Percentiles rank a stretch among this genome's conserved stretches.
Conservation (phyloP, 257 asterid species). For the Parsonsia alboflavescens region DNA sequence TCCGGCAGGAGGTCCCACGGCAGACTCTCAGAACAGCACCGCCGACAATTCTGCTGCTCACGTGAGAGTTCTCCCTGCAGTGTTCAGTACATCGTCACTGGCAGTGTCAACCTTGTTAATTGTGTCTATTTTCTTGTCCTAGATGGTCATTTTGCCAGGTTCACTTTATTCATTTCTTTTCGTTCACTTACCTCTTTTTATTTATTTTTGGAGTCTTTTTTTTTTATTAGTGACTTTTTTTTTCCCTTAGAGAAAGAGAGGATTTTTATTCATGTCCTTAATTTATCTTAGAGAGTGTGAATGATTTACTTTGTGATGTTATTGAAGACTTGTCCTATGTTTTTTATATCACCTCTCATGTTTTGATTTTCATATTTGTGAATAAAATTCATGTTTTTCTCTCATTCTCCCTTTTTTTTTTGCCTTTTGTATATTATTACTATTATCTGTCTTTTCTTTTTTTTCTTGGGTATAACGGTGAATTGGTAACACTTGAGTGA, state of each 20-base stretch:
- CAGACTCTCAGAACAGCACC: conserved; percentile 69
- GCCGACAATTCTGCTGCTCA: conserved; percentile 39
- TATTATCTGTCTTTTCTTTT: neutral
- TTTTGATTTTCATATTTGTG: neutral
- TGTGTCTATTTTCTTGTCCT: conserved; percentile 47
- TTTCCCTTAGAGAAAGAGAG: conserved; percentile 17
- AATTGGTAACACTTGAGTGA: neutral
- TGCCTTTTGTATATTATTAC: neutral
- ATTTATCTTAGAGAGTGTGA: conserved; percentile 15
- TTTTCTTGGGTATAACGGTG: too few relatives aligned
- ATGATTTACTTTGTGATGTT: conserved; percentile 12
- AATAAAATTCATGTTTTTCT: neutral
- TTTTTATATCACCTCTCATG: neutral
- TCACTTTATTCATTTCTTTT: conserved; percentile 24
- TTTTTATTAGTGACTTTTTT: conserved; percentile 19
- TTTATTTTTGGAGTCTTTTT: conserved; percentile 22
- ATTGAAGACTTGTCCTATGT: neutral
- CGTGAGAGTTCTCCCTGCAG: conserved; percentile 32
- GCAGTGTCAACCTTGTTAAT: conserved; percentile 53
- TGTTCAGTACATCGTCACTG: conserved; percentile 24
- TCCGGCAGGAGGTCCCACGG: conserved; percentile 56
- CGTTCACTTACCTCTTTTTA: conserved; percentile 7
- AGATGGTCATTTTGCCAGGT: conserved; percentile 35
- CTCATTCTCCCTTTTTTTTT: neutral
- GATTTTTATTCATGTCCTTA: conserved; percentile 27